Base-by-base conservation (phyloP, 371 early-diverging fungal species). In the Rhizomucor miehei region DNA sequence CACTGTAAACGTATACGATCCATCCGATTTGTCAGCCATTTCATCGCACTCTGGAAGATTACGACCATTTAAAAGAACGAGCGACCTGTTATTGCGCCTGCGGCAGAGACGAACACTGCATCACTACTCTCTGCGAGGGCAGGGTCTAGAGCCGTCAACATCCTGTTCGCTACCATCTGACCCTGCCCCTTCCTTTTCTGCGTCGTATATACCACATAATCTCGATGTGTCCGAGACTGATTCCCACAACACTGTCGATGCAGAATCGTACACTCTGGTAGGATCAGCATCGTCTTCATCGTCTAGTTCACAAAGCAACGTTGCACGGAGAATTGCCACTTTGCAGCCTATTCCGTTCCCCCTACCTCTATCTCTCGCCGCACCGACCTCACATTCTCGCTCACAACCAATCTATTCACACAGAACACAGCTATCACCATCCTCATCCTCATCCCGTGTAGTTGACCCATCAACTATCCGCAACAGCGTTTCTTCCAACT, bases 81-180 rank as follows among this genome's bases (percentile, higher is more conserved):
- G 56, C n/a, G 67, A 67, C 19, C 19, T 64, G 13, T 57, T 64
- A 10, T 35, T 56, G 12, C 62, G 62, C 9, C 37, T 67, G 1
- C 55, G 64, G 13, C 59, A 57, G 25, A 38, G 61, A 44, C 53
- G 58, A 20, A 43, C 53, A 40, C 41, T 45, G 13, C 48, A 44
- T 54, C 47, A 37, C 35, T 45, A 55, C 1, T 8, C 25, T 29
- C 29, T 29, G 8, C 3, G 17, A 47, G 21, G 39, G 17, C 2
- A 14, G 11, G 25, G 12, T 43, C 25, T 29, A 29, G 29, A 40
- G 23, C 51, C 13, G n/a, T 34, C 56, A 1, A 38, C 48, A 24
- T 52, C 62, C 2, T 36, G 37, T 20, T 44, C 34, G 13, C 17
- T 49, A 17, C 37, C 55, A 0, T 21, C 54, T 4, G 37, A 35